These are phyloP conservation scores for Scenedesmus sp. DNA, from an alignment of 163 green algal genomes.

Conservation along the genomic window DNA sequence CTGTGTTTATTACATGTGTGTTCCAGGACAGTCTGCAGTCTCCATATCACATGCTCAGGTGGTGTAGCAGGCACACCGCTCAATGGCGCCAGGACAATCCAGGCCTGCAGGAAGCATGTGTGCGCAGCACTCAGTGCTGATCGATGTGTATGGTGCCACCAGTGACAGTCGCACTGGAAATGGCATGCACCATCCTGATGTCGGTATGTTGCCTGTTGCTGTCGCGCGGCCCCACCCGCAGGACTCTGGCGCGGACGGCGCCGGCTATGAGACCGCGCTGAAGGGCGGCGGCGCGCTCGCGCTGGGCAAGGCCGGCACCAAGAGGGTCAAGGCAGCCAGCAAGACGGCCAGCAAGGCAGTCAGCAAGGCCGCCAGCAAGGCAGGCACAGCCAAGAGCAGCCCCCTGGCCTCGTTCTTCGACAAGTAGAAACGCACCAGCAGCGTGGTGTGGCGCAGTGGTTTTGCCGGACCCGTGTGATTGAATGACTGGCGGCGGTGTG, in stretches of 20 bases:
- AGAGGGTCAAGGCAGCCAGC: conserved; percentile 39
- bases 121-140: too few relatives aligned
- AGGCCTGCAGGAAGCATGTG: too few relatives aligned
- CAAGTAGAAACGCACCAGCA: not conserved
- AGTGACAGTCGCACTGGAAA: too few relatives aligned
- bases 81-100: too few relatives aligned
- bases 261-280: conserved; percentile 19
- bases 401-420: conserved; percentile 33
- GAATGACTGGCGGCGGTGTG: too few relatives aligned
- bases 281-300: conserved; percentile 22
- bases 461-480: too few relatives aligned
- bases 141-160: too few relatives aligned
- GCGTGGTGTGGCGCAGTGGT: not conserved
- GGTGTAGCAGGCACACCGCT: too few relatives aligned
- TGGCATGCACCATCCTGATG: too few relatives aligned
- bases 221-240: not conserved
- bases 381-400: conserved; percentile 42
- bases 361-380: conserved; percentile 13
- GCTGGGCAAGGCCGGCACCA: conserved; percentile 18
- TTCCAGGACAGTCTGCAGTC: too few relatives aligned
- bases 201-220: not conserved
- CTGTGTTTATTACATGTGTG: too few relatives aligned
- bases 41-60: too few relatives aligned
- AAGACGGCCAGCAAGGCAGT: not conserved
- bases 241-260: conserved; percentile 15